Evolutionary conservation across 2,329 filamentous ascomycete species (phyloP).

Genomic region (Calonectria fujianensis): DNA sequence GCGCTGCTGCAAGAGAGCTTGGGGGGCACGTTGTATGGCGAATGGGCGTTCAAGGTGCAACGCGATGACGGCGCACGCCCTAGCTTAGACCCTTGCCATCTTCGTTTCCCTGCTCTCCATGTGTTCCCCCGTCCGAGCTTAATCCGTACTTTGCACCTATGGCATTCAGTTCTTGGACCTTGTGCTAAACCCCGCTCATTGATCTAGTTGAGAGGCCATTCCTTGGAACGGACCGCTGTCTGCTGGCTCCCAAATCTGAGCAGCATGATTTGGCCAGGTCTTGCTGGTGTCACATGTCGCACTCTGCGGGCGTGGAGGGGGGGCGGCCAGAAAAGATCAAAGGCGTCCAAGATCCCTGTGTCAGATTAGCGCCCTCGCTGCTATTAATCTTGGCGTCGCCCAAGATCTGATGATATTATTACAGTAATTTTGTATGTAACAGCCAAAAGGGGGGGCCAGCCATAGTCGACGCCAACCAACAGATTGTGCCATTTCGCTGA

Average conservation of each 20-base stretch:
- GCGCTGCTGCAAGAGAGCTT: constrained; percentile 1
- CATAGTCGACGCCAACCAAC: constrained; percentile 17
- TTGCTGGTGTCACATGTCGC: constrained; percentile 35
- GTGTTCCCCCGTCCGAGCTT: constrained; percentile 23
- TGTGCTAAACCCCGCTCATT: constrained; percentile 8
- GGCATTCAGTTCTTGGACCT: background rate
- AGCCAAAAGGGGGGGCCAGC: constrained; percentile 5
- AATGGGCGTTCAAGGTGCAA: constrained; percentile 55
- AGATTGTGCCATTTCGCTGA: constrained; percentile 11
- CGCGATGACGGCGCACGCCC: constrained; percentile 50
- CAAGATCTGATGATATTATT: constrained; percentile 37
- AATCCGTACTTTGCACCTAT: background rate
- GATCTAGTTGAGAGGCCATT: background rate
- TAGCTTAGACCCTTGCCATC: constrained; percentile 16
- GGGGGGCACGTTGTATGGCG: constrained; percentile 38
- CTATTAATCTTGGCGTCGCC: constrained; percentile 25
- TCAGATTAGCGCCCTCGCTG: constrained; percentile 39
- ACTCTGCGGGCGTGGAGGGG: background rate
- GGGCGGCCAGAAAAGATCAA: constrained; percentile 10
- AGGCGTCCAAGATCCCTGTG: constrained; percentile 30
- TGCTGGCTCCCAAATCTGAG: background rate
- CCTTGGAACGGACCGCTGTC: background rate
- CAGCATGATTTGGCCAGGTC: background rate
- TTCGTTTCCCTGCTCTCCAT: constrained; percentile 21
- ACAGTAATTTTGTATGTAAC: constrained; percentile 37